Evolutionary conservation across 2,329 filamentous ascomycete species (phyloP), one percentile per base, ranked within the genome.

Genomic region (Diaporthe caulivora): DNA sequence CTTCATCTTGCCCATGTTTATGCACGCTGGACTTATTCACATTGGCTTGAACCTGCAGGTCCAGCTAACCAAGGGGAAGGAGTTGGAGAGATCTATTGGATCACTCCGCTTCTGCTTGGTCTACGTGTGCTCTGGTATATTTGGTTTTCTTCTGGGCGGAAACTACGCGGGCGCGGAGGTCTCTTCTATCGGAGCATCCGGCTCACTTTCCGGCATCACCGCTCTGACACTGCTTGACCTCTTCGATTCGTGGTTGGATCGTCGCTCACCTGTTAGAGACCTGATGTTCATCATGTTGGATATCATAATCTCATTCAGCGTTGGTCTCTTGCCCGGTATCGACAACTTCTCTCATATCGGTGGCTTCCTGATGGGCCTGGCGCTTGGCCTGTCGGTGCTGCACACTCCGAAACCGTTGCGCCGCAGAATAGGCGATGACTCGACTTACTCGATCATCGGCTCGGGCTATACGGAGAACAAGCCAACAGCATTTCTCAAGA

Each of bases 271-370:
- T 0, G 88, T 92, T 81, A 93, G 94, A 77, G 97, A 98, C 78
- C 85, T 99, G n/a, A 85, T 94, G 70, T 97, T 97, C 82, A 93
- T 98, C 81, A 76, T 95, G 60, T 84, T 98, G 72, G 95, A 98
- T 79, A 91, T 98, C 75, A 86, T 92, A 77, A 95, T 99, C 77
- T 95, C 95, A 0, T 98, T 99, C 80, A 94, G 97, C 18, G 89
- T 99, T 2, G 97, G 97, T 42, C 88, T 99, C 5, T 88, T 99
- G 1, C 97, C 97, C 0, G 96, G 95, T 11, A 85, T 99, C 60
- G 97, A 99, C 86, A 99, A 99, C 83, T 99, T 98, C 82, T 94
- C 94, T 21, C 97, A 99, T 78, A 98, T 99, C 75, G 97, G 97
- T 71, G 97, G 97, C 2, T 98, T 98, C 82, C 84, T 97, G 68